A percentile compares a stretch with the other conserved stretches of the same genome.
These are phyloP conservation scores for Trypanosoma theileri DNA, from an alignment of 208 protist genomes.

Conservation along the genomic window DNA sequence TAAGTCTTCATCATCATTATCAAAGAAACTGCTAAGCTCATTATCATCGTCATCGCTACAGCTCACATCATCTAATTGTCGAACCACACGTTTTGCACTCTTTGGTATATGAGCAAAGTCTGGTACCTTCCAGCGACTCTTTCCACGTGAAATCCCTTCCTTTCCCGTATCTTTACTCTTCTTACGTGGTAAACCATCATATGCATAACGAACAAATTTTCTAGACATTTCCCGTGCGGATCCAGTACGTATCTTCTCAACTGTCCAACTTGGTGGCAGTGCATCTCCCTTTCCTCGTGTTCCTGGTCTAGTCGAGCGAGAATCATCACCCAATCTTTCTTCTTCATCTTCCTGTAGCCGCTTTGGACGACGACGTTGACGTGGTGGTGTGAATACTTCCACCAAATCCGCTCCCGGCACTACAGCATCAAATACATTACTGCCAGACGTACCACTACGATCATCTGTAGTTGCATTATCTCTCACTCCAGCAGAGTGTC, in stretches of 20 bases:
- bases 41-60: neutral
- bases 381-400: neutral
- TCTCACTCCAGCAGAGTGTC: neutral
- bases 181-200: neutral
- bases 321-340: neutral
- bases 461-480: neutral
- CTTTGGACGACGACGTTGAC: neutral
- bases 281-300: no score
- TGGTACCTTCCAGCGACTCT: neutral
- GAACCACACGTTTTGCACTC: neutral
- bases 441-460: neutral
- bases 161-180: neutral
- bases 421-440: neutral
- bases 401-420: neutral
- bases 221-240: neutral
- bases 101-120: neutral
- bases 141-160: neutral
- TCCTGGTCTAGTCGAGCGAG: no score
- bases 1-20: conserved; percentile 40
- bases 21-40: conserved; percentile 28
- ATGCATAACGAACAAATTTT: neutral
- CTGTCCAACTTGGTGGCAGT: neutral
- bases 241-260: neutral
- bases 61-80: neutral
- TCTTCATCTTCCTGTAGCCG: neutral